Conservation (phyloP, 192 early-diverging fungal genomes). For the Coemansia sp. region DNA sequence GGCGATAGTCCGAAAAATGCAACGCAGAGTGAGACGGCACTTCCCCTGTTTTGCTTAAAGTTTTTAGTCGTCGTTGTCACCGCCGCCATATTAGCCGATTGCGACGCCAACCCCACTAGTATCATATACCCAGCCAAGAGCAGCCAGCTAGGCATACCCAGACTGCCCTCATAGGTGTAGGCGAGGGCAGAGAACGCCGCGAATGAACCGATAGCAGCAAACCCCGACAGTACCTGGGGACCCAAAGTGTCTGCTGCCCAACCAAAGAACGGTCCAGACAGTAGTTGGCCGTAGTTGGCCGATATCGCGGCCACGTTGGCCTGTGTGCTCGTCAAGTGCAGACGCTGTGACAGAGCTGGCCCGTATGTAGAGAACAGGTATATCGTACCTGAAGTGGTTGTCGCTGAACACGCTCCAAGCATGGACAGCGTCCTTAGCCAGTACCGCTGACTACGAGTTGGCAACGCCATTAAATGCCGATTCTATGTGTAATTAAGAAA, state of each 20-base stretch:
- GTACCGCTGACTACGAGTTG: constrained; percentile 38
- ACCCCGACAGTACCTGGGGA: constrained; percentile 33
- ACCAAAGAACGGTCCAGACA: constrained; percentile 61
- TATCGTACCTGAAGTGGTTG: constrained; percentile 59
- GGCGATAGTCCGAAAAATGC: constrained; percentile 67
- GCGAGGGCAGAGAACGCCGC: constrained; percentile 42
- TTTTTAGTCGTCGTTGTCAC: constrained; percentile 64
- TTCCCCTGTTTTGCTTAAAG: constrained; percentile 57
- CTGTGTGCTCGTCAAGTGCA: constrained; percentile 59
- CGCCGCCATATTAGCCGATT: constrained; percentile 62
- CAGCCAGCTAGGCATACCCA: constrained; percentile 36
- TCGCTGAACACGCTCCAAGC: constrained; percentile 52
- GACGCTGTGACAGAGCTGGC: constrained; percentile 48
- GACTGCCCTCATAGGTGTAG: constrained; percentile 42
- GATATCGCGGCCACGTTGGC: constrained; percentile 62
- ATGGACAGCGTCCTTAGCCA: constrained; percentile 47
- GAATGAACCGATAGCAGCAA: constrained; percentile 45
- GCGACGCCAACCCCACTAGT: constrained; percentile 58
- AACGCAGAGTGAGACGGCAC: constrained; percentile 61
- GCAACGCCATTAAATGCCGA: constrained; percentile 4
- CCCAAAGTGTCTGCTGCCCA: constrained; percentile 56
- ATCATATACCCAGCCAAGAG: constrained; percentile 44
- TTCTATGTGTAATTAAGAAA: not conserved
- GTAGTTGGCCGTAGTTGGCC: constrained; percentile 65
- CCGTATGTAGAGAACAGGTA: constrained; percentile 69